These are phyloP conservation scores for Auricularia sp. DNA, from an alignment of 768 basidiomycete genomes.

Conservation along the genomic window DNA sequence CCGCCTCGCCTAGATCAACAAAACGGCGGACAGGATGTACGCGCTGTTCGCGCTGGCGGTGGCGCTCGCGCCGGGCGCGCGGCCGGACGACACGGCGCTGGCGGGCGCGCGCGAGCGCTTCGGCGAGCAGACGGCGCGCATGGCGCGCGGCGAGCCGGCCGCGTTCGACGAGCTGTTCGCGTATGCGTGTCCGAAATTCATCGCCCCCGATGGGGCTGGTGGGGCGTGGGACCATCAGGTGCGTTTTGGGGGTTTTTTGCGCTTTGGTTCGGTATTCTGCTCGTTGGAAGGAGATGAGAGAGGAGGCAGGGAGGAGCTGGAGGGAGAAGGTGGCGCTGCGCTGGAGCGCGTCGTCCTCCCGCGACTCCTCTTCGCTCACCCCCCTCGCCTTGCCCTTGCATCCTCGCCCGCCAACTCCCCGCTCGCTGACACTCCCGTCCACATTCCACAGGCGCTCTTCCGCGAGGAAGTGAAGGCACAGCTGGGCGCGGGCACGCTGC, in stretches of 20 bases:
- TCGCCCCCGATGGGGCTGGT: conserved; percentile 29
- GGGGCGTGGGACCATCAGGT: not conserved
- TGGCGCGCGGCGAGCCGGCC: conserved; percentile 34
- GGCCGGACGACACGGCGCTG: conserved; percentile 90
- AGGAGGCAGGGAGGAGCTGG: not conserved
- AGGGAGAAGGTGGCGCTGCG: not conserved
- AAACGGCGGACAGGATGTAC: conserved; percentile 97
- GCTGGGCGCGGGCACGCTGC: conserved; percentile 69
- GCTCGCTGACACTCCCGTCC: not conserved
- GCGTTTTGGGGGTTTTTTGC: not conserved
- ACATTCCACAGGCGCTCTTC: conserved; percentile 43
- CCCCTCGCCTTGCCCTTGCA: no score
- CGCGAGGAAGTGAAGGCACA: conserved; percentile 70
- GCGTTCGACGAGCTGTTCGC: conserved; percentile 90
- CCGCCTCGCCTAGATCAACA: conserved; percentile 62
- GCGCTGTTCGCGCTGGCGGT: conserved; percentile 91
- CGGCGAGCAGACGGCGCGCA: conserved; percentile 41
- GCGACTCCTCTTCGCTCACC: no score
- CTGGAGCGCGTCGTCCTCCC: not conserved
- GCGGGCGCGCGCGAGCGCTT: conserved; percentile 84
- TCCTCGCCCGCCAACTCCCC: no score
- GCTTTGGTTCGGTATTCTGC: no score
- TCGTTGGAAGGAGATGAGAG: no score
- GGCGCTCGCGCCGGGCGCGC: conserved; percentile 72
- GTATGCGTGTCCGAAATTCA: conserved; percentile 94